Evolutionary conservation across 805 yeast species (phyloP), one percentile per base, ranked within the genome.

Genomic region (Ogataea glucozyma): DNA sequence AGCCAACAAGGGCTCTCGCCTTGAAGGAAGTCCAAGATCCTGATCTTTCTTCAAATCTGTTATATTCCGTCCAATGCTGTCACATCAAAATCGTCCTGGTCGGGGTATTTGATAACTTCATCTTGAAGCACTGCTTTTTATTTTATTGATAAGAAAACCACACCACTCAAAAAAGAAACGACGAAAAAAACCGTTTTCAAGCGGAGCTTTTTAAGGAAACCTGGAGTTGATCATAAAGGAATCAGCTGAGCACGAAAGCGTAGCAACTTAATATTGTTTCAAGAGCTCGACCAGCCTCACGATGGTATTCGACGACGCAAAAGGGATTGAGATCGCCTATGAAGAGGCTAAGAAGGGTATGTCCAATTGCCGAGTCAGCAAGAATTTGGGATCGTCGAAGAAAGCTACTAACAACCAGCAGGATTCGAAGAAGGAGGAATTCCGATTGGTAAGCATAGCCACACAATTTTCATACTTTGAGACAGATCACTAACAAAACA

Each of bases 391-490:
- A 13, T 22, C 26, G 5, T 36, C 19, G 20, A 19, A 17, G 9
- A 4, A 5, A 14, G 17, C 4, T 40, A 21, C 21, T 19, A 56
- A 50, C 52, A 18, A 12, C 4, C 6, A 14, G 3, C 31, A 80
- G 85, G 90, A 36, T 77, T 72, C 55, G 70, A 65, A 4, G 95
- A 89, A 65, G 95, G 95, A n/a, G 97, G 97, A 36, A 82, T 89
- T 19, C 96, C 96, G 4, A 88, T 88, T 46, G 88, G 74, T 35
- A 63, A 30, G 40, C 65, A 31, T 7, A 8, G 10, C 5, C 8
- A 16, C n/a, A 16, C 6, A 13, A 6, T n/a, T 26, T 16, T n/a
- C 10, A 22, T 11, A 10, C 16, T 11, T 12, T 16, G 19, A 5
- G 12, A 22, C 13, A 14, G 10, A n/a, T n/a, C 10, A 34, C 38